phyloP scores from a whole-genome alignment of 2,329 filamentous ascomycete genomes.

The Teratosphaeria gauchensis region DNA sequence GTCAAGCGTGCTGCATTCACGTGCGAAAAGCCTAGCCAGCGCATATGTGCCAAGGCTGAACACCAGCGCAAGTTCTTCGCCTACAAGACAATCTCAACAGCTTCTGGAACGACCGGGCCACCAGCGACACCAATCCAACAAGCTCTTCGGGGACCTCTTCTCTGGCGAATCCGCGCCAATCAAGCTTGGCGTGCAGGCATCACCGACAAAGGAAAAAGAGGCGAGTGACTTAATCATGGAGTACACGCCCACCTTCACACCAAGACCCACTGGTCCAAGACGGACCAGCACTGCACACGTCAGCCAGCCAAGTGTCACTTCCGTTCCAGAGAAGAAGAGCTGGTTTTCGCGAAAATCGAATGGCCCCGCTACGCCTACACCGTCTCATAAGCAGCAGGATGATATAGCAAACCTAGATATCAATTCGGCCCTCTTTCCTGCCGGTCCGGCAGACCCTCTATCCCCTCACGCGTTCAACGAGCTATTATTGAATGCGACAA shows the following conservation, averaged over 20 bases:
- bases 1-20: conserved; percentile 19
- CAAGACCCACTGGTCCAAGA: conserved; percentile 13
- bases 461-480: conserved; percentile 47
- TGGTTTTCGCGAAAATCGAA: conserved; percentile 25
- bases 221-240: conserved; percentile 27
- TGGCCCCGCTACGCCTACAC: conserved; percentile 5
- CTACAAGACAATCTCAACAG: conserved; percentile 4
- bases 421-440: conserved; percentile 43
- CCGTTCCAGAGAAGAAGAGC: conserved; percentile 9
- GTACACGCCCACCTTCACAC: conserved; percentile 25
- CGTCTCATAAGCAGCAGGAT: conserved; percentile 26
- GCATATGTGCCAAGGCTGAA: conserved; percentile 19
- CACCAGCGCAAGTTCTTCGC: conserved; percentile 7
- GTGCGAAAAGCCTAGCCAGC: conserved; percentile 22
- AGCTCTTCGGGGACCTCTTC: conserved; percentile 24
- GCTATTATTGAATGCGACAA: conserved; percentile 47
- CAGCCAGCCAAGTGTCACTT: conserved; percentile 1
- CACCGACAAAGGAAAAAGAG: conserved; percentile 18
- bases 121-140: conserved; percentile 6
- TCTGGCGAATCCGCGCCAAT: conserved; percentile 26
- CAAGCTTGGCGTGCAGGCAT: conserved; percentile 20
- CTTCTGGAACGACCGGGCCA: conserved; percentile 4
- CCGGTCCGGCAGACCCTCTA: conserved; percentile 38
- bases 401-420: conserved; percentile 48
- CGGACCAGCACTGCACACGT: conserved; percentile 7